These are phyloP conservation scores for Diaporthe helianthi DNA, from an alignment of 2,329 filamentous ascomycete species.

Conservation along the genomic window DNA sequence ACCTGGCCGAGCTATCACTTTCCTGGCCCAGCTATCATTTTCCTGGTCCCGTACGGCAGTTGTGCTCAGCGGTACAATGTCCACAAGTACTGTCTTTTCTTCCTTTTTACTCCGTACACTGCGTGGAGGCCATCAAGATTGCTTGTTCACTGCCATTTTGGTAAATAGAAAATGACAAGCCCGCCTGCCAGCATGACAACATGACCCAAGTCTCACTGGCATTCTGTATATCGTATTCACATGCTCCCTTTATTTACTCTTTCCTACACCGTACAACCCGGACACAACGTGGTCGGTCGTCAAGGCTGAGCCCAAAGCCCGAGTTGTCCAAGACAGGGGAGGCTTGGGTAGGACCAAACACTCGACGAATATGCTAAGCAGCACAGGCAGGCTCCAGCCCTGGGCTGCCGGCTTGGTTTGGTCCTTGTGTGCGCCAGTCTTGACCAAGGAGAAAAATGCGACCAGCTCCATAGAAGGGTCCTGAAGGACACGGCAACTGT, in stretches of 20 bases:
- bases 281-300: neutral
- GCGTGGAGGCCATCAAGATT: neutral
- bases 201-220: neutral
- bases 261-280: neutral
- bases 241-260: neutral
- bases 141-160: neutral
- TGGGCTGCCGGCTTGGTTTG: neutral
- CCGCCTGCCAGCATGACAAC: neutral
- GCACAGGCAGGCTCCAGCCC: neutral
- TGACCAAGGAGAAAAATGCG: neutral
- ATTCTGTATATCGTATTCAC: neutral
- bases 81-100: neutral
- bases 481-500: neutral
- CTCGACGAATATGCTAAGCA: neutral
- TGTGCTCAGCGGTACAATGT: neutral
- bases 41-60: neutral
- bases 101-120: neutral
- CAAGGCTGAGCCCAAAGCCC: neutral
- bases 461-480: neutral
- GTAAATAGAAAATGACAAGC: neutral
- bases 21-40: neutral
- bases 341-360: neutral
- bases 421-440: neutral
- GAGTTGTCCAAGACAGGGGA: neutral
- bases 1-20: conserved; percentile 1